Base-by-base conservation (phyloP, 2,329 filamentous ascomycete species). In the Erysiphe neolycopersici region DNA sequence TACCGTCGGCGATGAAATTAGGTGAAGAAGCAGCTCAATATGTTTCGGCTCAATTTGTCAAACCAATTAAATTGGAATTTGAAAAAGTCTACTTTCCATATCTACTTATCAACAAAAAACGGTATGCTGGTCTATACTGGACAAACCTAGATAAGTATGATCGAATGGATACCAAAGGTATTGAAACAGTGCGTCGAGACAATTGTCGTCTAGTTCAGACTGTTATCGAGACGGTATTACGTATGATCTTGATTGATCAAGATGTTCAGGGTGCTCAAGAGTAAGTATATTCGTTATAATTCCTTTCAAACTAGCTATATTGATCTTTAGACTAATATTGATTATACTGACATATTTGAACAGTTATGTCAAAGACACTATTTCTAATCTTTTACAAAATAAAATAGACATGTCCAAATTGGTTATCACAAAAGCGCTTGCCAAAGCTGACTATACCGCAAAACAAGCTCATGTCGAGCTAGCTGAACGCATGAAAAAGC, bases 131-230 rank as follows among this genome's bases (percentile, higher is more conserved):
- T n/a, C 62, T 98, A 30, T 95, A 83, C 63, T 98, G 85, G 85
- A 98, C 89, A 5, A 89, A 79, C 51, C 73, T 87, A 0, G 72
- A 87, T 37, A 94, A 93, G 61, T 89, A 79, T 59, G 91, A 98
- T 69, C 98, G 95, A 67, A 98, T 98, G 91, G 89, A 98, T 61
- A 95, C 83, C 47, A 98, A 98, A 60, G 89, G 89, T 67, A 95
- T 98, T 51, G 89, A 98, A 62, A 98, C 89, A 3, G 91, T 98
- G 40, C 78, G 89, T 51, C 71, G 89, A 68, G 89, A 98, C 60
- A 98, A 98, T 58, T 98, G 89, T 58, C 68, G 89, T 43, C 64
- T 98, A 47, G 89, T 95, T 14, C 87, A 95, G 60, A 94, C 80
- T 3, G 89, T 95, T 46, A 95, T 98, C 54, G 89, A 98, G 61